Percentiles rank a stretch among this genome's conserved stretches.
Evolutionary conservation across 805 yeast genomes (phyloP).

Genomic region (Candida andamanensis): DNA sequence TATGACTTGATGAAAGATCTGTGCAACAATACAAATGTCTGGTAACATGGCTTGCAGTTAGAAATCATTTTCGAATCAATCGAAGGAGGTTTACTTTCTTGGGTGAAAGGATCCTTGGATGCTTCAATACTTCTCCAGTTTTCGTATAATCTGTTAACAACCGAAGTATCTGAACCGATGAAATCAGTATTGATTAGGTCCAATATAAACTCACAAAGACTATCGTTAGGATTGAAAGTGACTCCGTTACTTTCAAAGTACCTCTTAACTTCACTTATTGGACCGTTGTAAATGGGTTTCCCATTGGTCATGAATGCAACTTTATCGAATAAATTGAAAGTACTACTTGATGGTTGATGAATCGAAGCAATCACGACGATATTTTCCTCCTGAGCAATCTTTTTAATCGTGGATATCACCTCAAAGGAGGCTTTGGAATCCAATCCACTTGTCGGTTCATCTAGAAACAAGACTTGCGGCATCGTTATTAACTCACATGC

Average conservation of each 20-base stretch:
- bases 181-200: conserved; percentile 27
- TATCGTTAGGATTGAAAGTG: conserved; percentile 15
- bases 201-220: conserved; percentile 24
- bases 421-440: conserved; percentile 70
- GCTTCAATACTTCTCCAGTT: not conserved
- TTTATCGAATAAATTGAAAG: conserved; percentile 31
- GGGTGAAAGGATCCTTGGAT: not conserved
- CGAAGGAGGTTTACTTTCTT: not conserved
- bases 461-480: conserved; percentile 62
- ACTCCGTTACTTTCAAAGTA: conserved; percentile 18
- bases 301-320: conserved; percentile 20
- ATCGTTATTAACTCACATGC: conserved; percentile 71
- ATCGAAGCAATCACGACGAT: conserved; percentile 70
- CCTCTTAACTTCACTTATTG: conserved; percentile 7
- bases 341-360: conserved; percentile 52
- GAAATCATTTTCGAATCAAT: not conserved
- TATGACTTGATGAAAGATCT: conserved; percentile 27
- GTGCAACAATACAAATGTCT: conserved; percentile 15
- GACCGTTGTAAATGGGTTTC: conserved; percentile 17
- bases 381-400: conserved; percentile 51
- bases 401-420: conserved; percentile 54
- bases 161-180: not conserved
- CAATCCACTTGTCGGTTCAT: conserved; percentile 60
- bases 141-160: not conserved
- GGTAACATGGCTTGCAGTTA: conserved; percentile 2